Base-by-base conservation (phyloP, 768 basidiomycete genomes). In the Amanita phalloides region DNA sequence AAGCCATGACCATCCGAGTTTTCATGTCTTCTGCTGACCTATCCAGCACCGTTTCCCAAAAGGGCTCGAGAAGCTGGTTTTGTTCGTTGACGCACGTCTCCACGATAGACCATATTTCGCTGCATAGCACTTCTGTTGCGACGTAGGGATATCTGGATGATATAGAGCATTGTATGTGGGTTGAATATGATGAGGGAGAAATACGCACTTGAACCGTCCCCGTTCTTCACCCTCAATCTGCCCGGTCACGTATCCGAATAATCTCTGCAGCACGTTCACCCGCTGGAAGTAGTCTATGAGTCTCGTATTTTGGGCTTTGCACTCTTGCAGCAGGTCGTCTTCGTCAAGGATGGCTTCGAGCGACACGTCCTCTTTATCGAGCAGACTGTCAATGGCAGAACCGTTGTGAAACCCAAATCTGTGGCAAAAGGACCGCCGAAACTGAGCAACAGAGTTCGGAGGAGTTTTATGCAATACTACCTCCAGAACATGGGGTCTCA, bases 31-130 rank as follows among this genome's bases (percentile, higher is more conserved):
- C 89, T 13, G 87, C 75, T 3, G 85, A 74, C 59, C 81, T 75
- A 62, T 90, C 86, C 26, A 91, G 71, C 14, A 91, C 83, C 14
- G 80, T 82, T 66, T 96, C 90, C 93, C 93, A 96, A 72, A 96
- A 95, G 9, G 90, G 87, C 36, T 75, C 71, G 48, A 97, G 75
- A 49, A 96, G 74, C 53, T 85, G 79, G 8, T 81, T 73, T 48
- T 78, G 73, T 59, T 85, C 73, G 59, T 75, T 76, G 60, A 95
- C 72, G 59, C 91, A 89, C 1, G 90, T 90, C 67, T 93, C 91
- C 45, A 92, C 83, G 61, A 97, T 90, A 20, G 86, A 88, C 86
- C 92, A 96, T 68, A 95, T 85, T 60, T 95, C 93, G 66, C 90
- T 88, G 69, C 92, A 94, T 32, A 98, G 78, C 21, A 97, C 91